A percentile compares a stretch with the other conserved stretches of the same genome.
phyloP scores from a whole-genome alignment of 768 basidiomycete genomes.

The Solioccasus polychromus region DNA sequence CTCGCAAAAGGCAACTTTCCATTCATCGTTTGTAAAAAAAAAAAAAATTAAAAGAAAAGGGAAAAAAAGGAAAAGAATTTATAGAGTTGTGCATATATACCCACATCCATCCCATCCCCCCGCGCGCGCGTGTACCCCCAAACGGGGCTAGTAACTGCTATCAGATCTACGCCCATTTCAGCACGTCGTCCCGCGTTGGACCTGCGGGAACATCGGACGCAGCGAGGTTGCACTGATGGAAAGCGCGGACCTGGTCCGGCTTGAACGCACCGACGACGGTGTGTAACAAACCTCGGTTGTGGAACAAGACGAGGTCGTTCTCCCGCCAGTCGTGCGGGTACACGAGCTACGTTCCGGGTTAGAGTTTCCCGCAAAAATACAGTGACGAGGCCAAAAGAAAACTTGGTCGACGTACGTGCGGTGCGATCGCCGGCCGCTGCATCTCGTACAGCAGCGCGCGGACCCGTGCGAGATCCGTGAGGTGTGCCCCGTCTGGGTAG shows the following conservation, averaged over 20 bases:
- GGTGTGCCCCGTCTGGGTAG: constrained; percentile 78
- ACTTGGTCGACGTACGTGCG: constrained; percentile 48
- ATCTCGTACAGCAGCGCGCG: constrained; percentile 77
- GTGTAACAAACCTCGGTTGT: constrained; percentile 69
- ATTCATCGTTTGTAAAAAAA: too few relatives aligned
- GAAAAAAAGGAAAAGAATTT: too few relatives aligned
- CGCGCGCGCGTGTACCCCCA: too few relatives aligned
- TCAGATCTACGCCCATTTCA: constrained; percentile 37
- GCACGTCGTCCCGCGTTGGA: constrained; percentile 44
- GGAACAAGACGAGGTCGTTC: constrained; percentile 65
- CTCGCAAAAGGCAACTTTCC: too few relatives aligned
- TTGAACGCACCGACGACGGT: constrained; percentile 65
- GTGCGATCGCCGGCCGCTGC: constrained; percentile 88
- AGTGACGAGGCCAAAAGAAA: too few relatives aligned
- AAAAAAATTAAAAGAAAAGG: too few relatives aligned
- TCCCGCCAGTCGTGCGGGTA: constrained; percentile 88
- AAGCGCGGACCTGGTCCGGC: constrained; percentile 44
- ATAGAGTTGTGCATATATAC: too few relatives aligned
- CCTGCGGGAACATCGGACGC: constrained; percentile 49
- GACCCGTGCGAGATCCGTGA: constrained; percentile 71
- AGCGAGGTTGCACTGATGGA: constrained; percentile 60
- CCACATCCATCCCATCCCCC: too few relatives aligned
- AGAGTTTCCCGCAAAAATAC: too few relatives aligned
- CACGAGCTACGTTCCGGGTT: constrained; percentile 43
- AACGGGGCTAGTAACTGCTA: not conserved